Conservation (phyloP, 2,329 filamentous ascomycete species). For the Fusarium pseudocircinatum region DNA sequence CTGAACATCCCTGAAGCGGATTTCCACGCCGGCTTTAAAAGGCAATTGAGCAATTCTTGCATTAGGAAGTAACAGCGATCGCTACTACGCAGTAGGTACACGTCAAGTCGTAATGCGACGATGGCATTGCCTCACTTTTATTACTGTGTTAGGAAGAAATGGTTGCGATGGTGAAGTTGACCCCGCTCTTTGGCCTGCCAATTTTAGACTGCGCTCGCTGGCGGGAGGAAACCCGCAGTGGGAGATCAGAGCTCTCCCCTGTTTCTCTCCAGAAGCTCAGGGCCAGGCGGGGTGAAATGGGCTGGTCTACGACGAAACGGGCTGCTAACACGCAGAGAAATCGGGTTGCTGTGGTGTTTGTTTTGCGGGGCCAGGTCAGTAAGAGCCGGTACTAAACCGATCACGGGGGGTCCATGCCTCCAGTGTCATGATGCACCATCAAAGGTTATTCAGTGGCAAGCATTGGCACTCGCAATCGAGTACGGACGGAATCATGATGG, state of each 20-base stretch:
- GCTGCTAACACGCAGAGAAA: constrained; percentile 16
- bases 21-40: not conserved
- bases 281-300: not conserved
- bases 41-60: not conserved
- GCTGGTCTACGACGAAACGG: constrained; percentile 21
- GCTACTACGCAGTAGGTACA: not conserved
- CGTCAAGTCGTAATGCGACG: not conserved
- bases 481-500: not conserved
- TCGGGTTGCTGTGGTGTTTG: constrained; percentile 22
- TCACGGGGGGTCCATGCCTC: constrained; percentile 7
- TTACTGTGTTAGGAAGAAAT: not conserved
- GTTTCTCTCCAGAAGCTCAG: not conserved
- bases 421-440: not conserved
- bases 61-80: not conserved
- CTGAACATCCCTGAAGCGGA: not conserved
- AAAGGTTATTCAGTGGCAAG: constrained; percentile 12
- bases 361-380: constrained; percentile 12
- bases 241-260: not conserved
- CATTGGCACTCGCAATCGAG: not conserved
- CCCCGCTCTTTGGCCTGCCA: constrained; percentile 26
- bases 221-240: constrained; percentile 6
- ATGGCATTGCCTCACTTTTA: not conserved
- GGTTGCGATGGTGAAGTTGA: constrained; percentile 5
- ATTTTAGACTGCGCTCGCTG: not conserved
- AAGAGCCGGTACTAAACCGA: constrained; percentile 11